Evolutionary conservation across 352 stramenopile species (phyloP).

Genomic region (Pythium rishiriense): DNA sequence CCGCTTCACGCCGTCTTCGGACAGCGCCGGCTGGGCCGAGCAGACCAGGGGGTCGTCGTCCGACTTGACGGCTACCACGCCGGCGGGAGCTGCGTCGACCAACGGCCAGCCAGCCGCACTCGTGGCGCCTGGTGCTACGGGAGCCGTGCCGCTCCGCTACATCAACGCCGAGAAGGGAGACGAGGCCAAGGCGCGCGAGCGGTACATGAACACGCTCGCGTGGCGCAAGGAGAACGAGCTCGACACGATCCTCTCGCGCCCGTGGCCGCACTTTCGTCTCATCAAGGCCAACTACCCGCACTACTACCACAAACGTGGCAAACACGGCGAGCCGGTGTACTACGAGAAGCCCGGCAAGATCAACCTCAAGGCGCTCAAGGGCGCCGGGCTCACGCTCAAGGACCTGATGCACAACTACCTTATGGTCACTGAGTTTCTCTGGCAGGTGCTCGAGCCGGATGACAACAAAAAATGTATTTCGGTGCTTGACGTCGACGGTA

Average conservation of each 20-base stretch:
- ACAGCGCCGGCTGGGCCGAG: background rate
- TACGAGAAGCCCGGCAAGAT: slow-evolving; percentile 88
- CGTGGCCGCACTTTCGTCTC: slow-evolving; percentile 70
- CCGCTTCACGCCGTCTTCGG: slow-evolving; percentile 46
- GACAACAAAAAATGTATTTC: slow-evolving; percentile 87
- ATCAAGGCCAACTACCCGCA: slow-evolving; percentile 93
- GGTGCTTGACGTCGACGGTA: slow-evolving; percentile 82
- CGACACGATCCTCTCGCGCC: slow-evolving; percentile 69
- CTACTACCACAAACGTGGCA: slow-evolving; percentile 88
- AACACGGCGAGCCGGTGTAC: slow-evolving; percentile 81
- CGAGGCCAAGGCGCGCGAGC: slow-evolving; percentile 51
- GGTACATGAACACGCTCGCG: slow-evolving; percentile 71
- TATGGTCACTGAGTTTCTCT: slow-evolving; percentile 86
- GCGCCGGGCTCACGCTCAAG: slow-evolving; percentile 67
- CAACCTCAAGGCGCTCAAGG: slow-evolving; percentile 83
- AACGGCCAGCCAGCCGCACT: slow-evolving; percentile 4
- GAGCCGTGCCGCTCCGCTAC: slow-evolving; percentile 55
- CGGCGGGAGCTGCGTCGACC: background rate
- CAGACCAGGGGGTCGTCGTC: slow-evolving; percentile 2
- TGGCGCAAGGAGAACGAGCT: slow-evolving; percentile 83
- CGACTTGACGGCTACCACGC: background rate
- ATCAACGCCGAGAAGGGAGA: slow-evolving; percentile 82
- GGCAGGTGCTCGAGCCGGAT: slow-evolving; percentile 82
- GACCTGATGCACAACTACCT: slow-evolving; percentile 87
- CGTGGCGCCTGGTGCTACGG: slow-evolving; percentile 10